Percentiles rank a stretch among this genome's conserved stretches.
Evolutionary conservation across 768 basidiomycete species (phyloP).

Genomic region (Hemileccinum impolitum): DNA sequence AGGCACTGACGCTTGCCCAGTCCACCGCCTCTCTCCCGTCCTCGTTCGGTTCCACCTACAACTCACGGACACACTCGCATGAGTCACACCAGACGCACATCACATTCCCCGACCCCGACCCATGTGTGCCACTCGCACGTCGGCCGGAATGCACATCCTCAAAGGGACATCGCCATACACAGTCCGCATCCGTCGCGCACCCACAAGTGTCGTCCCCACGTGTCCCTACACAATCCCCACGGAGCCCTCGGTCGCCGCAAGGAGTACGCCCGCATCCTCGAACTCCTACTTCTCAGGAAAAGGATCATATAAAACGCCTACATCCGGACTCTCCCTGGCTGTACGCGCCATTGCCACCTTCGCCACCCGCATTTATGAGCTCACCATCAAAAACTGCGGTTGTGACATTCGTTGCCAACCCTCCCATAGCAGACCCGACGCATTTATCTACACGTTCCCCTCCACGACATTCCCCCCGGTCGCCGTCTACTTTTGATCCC

Average conservation of each 20-base stretch:
- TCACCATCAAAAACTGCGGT: constrained; percentile 29
- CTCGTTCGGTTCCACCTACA: constrained; percentile 29
- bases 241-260: constrained; percentile 15
- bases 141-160: constrained; percentile 2
- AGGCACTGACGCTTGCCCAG: constrained; percentile 22
- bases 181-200: constrained; percentile 12
- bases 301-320: constrained; percentile 7
- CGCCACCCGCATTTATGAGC: constrained; percentile 26
- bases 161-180: constrained; percentile 10
- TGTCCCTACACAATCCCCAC: constrained; percentile 12
- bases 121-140: constrained; percentile 4
- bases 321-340: constrained; percentile 26
- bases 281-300: constrained; percentile 19
- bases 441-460: constrained; percentile 12
- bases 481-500: constrained; percentile 54
- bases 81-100: constrained; percentile 26
- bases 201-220: constrained; percentile 9
- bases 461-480: constrained; percentile 10
- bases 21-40: constrained; percentile 26
- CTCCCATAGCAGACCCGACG: constrained; percentile 9
- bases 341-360: constrained; percentile 29
- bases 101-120: constrained; percentile 21
- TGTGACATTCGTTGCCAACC: constrained; percentile 20
- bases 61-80: constrained; percentile 20
- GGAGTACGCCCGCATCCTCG: constrained; percentile 16